Evolutionary conservation across 768 basidiomycete species (phyloP).

Genomic region (Phlebiopsis gigantea): DNA sequence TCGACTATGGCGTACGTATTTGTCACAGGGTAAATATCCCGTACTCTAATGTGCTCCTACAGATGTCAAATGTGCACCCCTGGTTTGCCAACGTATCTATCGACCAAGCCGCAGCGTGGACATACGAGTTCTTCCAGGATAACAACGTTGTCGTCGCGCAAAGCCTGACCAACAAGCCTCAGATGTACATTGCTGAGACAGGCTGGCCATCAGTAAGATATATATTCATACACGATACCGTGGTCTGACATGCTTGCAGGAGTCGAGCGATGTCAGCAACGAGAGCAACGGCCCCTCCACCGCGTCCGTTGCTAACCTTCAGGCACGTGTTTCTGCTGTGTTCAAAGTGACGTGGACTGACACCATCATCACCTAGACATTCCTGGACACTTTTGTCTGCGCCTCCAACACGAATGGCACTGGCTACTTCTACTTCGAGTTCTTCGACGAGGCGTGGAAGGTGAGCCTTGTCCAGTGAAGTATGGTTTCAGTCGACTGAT

Average conservation of each 20-base stretch:
- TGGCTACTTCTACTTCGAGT: constrained; percentile 87
- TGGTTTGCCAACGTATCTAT: constrained; percentile 87
- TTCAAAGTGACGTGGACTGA: background rate
- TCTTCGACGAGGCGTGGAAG: constrained; percentile 82
- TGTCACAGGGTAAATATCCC: background rate
- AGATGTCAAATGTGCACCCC: constrained; percentile 90
- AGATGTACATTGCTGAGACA: constrained; percentile 93
- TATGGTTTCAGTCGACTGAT: constrained; percentile 1
- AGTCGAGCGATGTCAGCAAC: constrained; percentile 51
- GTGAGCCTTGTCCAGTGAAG: constrained; percentile 26
- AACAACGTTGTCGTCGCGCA: constrained; percentile 57
- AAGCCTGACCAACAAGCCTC: constrained; percentile 60
- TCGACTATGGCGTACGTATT: constrained; percentile 60
- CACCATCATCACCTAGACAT: constrained; percentile 36
- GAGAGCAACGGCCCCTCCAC: constrained; percentile 62
- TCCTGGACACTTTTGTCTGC: constrained; percentile 85
- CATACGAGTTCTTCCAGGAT: constrained; percentile 66
- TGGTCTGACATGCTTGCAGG: constrained; percentile 10
- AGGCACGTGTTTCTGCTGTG: constrained; percentile 26
- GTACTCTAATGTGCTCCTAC: background rate
- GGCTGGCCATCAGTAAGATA: constrained; percentile 71
- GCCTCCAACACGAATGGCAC: constrained; percentile 78
- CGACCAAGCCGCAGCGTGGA: constrained; percentile 73
- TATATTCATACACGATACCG: background rate
- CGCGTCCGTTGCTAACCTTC: constrained; percentile 58